phyloP scores from a whole-genome alignment of 495 filamentous ascomycete genomes.

The Xylaria telfairii region DNA sequence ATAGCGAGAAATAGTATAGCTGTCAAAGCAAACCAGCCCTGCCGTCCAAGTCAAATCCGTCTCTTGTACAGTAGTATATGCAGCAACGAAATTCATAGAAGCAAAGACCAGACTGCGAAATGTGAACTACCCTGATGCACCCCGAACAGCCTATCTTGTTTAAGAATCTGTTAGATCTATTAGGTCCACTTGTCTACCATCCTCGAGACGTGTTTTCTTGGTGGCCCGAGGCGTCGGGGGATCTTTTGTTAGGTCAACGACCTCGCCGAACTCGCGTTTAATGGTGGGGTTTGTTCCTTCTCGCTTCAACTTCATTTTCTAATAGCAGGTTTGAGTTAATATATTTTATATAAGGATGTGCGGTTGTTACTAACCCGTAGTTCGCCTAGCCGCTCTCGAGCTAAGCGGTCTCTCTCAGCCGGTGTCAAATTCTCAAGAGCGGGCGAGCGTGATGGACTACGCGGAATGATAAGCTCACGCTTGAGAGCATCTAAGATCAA shows the following conservation, averaged over 20 bases:
- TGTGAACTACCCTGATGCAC: background rate
- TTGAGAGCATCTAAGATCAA: conserved; percentile 35
- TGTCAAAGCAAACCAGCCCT: background rate
- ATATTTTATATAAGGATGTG: background rate
- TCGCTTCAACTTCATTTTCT: conserved; percentile 25
- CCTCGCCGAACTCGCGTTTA: conserved; percentile 32
- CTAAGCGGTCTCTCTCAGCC: conserved; percentile 29
- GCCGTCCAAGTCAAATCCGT: background rate
- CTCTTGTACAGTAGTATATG: background rate
- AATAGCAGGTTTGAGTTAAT: background rate
- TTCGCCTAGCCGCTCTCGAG: conserved; percentile 32
- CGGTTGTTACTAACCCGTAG: conserved; percentile 24
- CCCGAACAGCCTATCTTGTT: background rate
- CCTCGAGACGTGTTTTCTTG: conserved; percentile 17
- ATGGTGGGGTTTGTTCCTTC: background rate
- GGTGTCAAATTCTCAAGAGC: conserved; percentile 23
- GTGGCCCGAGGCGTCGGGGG: background rate
- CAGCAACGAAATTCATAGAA: background rate
- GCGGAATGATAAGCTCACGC: conserved; percentile 41
- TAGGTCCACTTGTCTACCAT: conserved; percentile 3
- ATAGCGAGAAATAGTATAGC: background rate
- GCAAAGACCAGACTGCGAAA: background rate
- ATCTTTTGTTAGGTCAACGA: conserved; percentile 23
- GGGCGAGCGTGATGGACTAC: conserved; percentile 36
- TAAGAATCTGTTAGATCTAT: conserved; percentile 32